phyloP scores from a whole-genome alignment of 2,329 filamentous ascomycete species.

The Pestalotiopsis sp. region DNA sequence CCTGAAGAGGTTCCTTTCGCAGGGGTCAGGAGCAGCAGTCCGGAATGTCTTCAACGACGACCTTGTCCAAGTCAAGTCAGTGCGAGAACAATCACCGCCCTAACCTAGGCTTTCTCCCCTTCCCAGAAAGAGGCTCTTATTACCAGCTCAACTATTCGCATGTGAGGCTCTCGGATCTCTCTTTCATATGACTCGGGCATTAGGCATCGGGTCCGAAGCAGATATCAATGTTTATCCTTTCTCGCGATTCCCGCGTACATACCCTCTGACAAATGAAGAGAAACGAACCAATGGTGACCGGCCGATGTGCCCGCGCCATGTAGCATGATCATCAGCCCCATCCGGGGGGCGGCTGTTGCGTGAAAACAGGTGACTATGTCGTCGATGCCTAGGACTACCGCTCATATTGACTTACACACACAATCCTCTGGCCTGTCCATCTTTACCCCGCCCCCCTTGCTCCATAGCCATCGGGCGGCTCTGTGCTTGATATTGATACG shows the following conservation, averaged over 20 bases:
- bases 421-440: neutral
- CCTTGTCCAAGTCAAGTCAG: neutral
- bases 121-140: too few species aligned
- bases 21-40: neutral
- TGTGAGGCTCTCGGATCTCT: too few species aligned
- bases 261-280: neutral
- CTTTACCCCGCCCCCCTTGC: neutral
- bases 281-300: neutral
- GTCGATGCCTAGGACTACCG: neutral
- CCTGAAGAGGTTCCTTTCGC: neutral
- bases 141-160: too few species aligned
- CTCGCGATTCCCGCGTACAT: too few species aligned
- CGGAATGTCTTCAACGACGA: neutral
- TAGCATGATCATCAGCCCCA: neutral
- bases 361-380: neutral
- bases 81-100: neutral
- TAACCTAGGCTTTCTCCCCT: too few species aligned
- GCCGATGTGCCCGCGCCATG: neutral
- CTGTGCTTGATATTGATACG: neutral
- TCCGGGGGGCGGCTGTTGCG: neutral
- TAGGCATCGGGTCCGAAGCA: too few species aligned
- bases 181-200: too few species aligned
- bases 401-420: neutral
- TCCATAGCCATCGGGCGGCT: neutral
- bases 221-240: too few species aligned